These are phyloP conservation scores for Candida caryicola DNA, from an alignment of 805 yeast genomes.

Conservation along the genomic window DNA sequence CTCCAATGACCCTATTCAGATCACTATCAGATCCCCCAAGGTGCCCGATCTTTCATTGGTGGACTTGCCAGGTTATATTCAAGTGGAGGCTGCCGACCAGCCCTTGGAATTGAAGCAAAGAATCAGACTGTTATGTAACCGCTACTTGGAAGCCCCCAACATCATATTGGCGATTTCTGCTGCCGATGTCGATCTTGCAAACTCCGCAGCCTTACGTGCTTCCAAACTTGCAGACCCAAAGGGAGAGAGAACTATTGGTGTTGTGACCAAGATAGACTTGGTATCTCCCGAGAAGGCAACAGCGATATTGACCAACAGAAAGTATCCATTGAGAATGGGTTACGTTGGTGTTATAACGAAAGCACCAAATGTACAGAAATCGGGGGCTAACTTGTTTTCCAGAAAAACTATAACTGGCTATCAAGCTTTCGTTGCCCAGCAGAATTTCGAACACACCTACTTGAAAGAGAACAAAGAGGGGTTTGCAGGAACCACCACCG, in stretches of 20 bases:
- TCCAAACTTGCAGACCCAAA: slow-evolving; percentile 86
- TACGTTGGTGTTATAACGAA: slow-evolving; percentile 97
- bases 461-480: slow-evolving; percentile 62
- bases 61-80: slow-evolving; percentile 97
- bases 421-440: slow-evolving; percentile 66
- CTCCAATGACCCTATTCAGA: slow-evolving; percentile 89
- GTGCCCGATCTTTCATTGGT: slow-evolving; percentile 91
- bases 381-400: slow-evolving; percentile 40
- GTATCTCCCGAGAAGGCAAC: slow-evolving; percentile 76
- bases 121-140: slow-evolving; percentile 77
- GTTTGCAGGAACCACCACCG: slow-evolving; percentile 64
- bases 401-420: slow-evolving; percentile 48
- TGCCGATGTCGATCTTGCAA: slow-evolving; percentile 97
- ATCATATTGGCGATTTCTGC: slow-evolving; percentile 94
- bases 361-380: slow-evolving; percentile 48
- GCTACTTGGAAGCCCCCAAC: slow-evolving; percentile 86
- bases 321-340: slow-evolving; percentile 92
- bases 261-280: slow-evolving; percentile 87
- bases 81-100: slow-evolving; percentile 94
- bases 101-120: slow-evolving; percentile 78
- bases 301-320: slow-evolving; percentile 64
- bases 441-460: slow-evolving; percentile 53
- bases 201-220: slow-evolving; percentile 90
- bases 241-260: slow-evolving; percentile 96
- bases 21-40: slow-evolving; percentile 82